Evolutionary conservation across 371 early-diverging fungal genomes (phyloP), one percentile per base, ranked within the genome.

Genomic region (Mucor irregularis): DNA sequence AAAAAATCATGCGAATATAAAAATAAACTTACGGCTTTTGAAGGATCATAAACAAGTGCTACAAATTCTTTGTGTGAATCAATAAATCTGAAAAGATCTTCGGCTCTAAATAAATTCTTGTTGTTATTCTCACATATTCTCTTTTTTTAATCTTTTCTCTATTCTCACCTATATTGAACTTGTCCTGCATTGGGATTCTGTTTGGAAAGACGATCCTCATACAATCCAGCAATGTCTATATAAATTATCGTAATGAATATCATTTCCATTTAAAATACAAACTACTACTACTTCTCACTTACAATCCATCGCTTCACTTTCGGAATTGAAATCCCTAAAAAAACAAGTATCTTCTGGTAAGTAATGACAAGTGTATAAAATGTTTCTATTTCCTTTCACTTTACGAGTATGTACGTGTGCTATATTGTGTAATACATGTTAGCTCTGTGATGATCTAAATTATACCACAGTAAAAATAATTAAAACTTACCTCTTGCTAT

Each of bases 61-160:
- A 78, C 78, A 60, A 78, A 78, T 29, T 78, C 78, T 38, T 73
- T 78, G 37, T 73, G 64, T 26, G 64, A 52, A 60, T 78, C 78
- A 33, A 78, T 74, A 29, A 66, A 78, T 50, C 56, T 53, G 17
- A 78, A 74, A 11, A 78, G 49, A 58, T 78, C 78, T 17, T 78
- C 75, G 5, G 75, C 75, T 45, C 78, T 78, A 53, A 26, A 1
- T 4, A 33, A 31, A 10, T n/a, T n/a, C n/a, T n/a, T n/a, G n/a
- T n/a, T n/a, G n/a, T n/a, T n/a, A n/a, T n/a, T n/a, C n/a, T n/a
- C n/a, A n/a, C n/a, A n/a, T n/a, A n/a, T n/a, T n/a, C n/a, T n/a
- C n/a, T n/a, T n/a, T n/a, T n/a, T n/a, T n/a, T n/a, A n/a, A n/a
- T n/a, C n/a, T n/a, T n/a, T n/a, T n/a, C n/a, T n/a, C n/a, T n/a